A percentile compares a stretch with the other conserved stretches of the same genome.
These are phyloP conservation scores for Gossypium anomalum DNA, from an alignment of 345 rosid genomes.

Conservation along the genomic window DNA sequence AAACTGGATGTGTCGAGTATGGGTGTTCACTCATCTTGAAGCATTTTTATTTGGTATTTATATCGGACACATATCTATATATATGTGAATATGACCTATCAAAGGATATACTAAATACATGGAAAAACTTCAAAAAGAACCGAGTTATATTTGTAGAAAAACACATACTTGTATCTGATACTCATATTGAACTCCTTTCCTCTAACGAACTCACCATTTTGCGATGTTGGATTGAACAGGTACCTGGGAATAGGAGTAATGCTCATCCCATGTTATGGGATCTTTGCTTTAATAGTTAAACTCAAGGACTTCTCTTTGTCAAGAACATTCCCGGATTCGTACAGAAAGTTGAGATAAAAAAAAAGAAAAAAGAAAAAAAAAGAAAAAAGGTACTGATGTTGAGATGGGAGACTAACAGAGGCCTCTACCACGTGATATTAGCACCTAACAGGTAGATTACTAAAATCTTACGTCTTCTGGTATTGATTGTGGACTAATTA, in stretches of 20 bases:
- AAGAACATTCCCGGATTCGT: conserved; percentile 43
- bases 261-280: conserved; percentile 64
- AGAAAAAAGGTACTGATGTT: too few relatives aligned
- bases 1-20: background rate
- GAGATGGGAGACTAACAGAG: background rate
- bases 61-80: too few relatives aligned
- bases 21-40: too few relatives aligned
- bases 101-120: too few relatives aligned
- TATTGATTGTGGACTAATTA: background rate
- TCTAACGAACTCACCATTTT: conserved; percentile 6
- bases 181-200: background rate
- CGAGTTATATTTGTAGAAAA: too few relatives aligned
- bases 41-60: too few relatives aligned
- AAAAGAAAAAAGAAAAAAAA: too few relatives aligned
- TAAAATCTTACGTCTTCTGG: background rate
- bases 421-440: background rate
- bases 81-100: too few relatives aligned
- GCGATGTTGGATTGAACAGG: conserved; percentile 39
- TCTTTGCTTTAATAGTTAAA: conserved; percentile 59
- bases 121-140: too few relatives aligned
- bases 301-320: conserved; percentile 50
- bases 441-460: background rate
- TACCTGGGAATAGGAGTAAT: conserved; percentile 62
- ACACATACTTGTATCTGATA: background rate
- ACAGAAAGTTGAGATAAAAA: conserved; percentile 27